A percentile compares a stretch with the other conserved stretches of the same genome.
phyloP scores from a whole-genome alignment of 768 basidiomycete species.

The Pulveroboletus sp. region DNA sequence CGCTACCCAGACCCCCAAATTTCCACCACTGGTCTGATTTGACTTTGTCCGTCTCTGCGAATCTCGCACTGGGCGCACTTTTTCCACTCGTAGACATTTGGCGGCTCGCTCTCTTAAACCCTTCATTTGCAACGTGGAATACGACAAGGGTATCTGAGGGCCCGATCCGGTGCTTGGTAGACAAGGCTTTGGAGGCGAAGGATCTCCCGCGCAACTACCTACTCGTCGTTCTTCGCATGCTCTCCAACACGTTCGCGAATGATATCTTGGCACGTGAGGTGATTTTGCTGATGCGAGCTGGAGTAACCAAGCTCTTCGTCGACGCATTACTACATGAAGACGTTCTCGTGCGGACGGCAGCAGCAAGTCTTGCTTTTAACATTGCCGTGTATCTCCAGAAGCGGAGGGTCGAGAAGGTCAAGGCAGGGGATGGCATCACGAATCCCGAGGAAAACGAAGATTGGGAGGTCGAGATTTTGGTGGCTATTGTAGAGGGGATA shows the following conservation, averaged over 20 bases:
- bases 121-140: slow-evolving; percentile 49
- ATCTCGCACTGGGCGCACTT: slow-evolving; percentile 51
- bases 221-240: slow-evolving; percentile 62
- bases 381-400: slow-evolving; percentile 63
- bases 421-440: slow-evolving; percentile 29
- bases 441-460: slow-evolving; percentile 61
- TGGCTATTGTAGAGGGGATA: slow-evolving; percentile 79
- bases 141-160: slow-evolving; percentile 35
- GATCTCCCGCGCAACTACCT: slow-evolving; percentile 48
- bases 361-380: slow-evolving; percentile 81
- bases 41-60: slow-evolving; percentile 39
- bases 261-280: slow-evolving; percentile 35
- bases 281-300: slow-evolving; percentile 34
- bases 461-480: slow-evolving; percentile 82
- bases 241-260: slow-evolving; percentile 63
- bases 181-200: slow-evolving; percentile 37
- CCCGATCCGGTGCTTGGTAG: slow-evolving; percentile 44
- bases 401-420: slow-evolving; percentile 44
- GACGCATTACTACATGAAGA: slow-evolving; percentile 68
- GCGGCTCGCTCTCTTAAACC: slow-evolving; percentile 72
- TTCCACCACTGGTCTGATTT: slow-evolving; percentile 48
- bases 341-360: slow-evolving; percentile 64
- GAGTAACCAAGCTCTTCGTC: slow-evolving; percentile 55
- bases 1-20: slow-evolving; percentile 32
- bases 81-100: slow-evolving; percentile 86